Percentiles rank a stretch among this genome's conserved stretches.
Evolutionary conservation across 176 grass and related monocot genomes (phyloP).

Genomic region (Oropetium thomaeum): DNA sequence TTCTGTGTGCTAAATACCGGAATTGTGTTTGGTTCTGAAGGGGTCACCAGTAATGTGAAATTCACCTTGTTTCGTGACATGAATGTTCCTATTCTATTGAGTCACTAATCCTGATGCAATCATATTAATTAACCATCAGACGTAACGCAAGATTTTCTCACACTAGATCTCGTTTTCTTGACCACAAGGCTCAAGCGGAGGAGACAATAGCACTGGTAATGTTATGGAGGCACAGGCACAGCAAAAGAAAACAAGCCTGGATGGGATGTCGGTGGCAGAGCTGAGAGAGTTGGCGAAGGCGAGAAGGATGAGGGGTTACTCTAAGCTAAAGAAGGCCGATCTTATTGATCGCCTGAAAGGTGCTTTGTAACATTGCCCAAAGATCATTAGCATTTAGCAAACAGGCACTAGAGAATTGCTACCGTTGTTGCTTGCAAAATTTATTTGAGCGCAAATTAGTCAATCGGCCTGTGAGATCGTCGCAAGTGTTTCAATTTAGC

Average conservation of each 20-base stretch:
- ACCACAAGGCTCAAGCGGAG: constrained; percentile 3
- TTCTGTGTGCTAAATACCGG: background rate
- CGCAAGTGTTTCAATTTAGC: background rate
- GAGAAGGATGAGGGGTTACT: constrained; percentile 62
- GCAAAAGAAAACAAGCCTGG: constrained; percentile 26
- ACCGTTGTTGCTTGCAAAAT: background rate
- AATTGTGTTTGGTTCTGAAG: background rate
- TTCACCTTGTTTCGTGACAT: background rate
- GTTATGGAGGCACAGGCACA: constrained; percentile 1
- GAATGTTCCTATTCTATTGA: background rate
- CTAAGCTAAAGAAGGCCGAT: constrained; percentile 65
- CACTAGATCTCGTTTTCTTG: background rate
- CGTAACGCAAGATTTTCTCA: background rate
- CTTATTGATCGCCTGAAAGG: constrained; percentile 56
- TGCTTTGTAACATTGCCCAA: background rate
- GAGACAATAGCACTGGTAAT: background rate
- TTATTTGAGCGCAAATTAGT: background rate
- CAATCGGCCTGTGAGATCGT: background rate
- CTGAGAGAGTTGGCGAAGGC: constrained; percentile 58
- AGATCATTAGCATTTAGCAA: background rate
- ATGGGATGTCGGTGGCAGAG: constrained; percentile 54
- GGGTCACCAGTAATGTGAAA: background rate
- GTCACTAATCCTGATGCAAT: background rate
- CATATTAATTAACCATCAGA: background rate
- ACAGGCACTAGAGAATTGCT: background rate